phyloP scores from a whole-genome alignment of 768 basidiomycete genomes.

The Leucosporidium scottii region DNA sequence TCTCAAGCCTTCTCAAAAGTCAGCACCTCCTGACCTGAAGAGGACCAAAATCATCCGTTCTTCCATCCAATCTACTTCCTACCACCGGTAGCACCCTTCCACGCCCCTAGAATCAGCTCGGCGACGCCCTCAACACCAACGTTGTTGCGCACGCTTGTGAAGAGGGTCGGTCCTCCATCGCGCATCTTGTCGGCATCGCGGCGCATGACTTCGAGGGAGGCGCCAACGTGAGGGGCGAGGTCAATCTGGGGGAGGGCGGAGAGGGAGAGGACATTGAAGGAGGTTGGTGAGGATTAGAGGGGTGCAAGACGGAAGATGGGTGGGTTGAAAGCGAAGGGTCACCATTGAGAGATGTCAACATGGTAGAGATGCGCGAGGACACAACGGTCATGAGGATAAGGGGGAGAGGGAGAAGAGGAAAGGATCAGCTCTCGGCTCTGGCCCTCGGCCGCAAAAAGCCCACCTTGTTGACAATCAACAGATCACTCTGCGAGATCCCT shows the following conservation, averaged over 20 bases:
- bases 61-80: not conserved
- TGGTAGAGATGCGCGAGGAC: not conserved
- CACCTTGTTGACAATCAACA: slow-evolving; percentile 92
- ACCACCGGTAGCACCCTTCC: slow-evolving; percentile 53
- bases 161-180: slow-evolving; percentile 86
- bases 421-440: not conserved
- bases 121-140: slow-evolving; percentile 76
- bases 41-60: no score
- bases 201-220: slow-evolving; percentile 89
- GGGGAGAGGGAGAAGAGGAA: not conserved
- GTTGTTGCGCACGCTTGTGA: slow-evolving; percentile 70
- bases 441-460: slow-evolving; percentile 4
- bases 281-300: not conserved
- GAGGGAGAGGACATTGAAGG: no score
- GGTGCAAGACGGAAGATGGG: no score
- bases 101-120: slow-evolving; percentile 75
- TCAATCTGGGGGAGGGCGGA: slow-evolving; percentile 59
- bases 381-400: not conserved
- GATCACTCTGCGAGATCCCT: slow-evolving; percentile 84
- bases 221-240: slow-evolving; percentile 82
- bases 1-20: no score
- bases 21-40: no score
- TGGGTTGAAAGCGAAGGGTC: no score
- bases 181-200: slow-evolving; percentile 89
- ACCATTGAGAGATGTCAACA: no score